phyloP scores from a whole-genome alignment of 2,329 filamentous ascomycete genomes.

The Hymenoscyphus occultus region DNA sequence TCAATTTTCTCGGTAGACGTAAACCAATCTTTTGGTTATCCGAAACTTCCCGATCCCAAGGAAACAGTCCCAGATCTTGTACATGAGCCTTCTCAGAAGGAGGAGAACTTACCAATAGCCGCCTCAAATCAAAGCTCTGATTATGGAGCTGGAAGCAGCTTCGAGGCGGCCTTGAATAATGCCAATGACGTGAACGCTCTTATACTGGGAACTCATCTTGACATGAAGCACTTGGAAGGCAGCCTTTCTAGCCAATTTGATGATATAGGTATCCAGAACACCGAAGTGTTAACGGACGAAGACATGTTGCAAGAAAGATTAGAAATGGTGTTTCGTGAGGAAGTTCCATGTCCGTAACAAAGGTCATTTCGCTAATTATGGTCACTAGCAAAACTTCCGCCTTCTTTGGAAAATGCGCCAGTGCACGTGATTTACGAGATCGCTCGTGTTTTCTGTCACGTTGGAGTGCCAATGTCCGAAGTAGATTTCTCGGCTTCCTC shows the following conservation, averaged over 20 bases:
- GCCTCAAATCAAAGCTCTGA: slow-evolving; percentile 18
- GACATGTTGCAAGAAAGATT: slow-evolving; percentile 19
- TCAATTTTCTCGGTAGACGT: slow-evolving; percentile 21
- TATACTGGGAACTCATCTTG: slow-evolving; percentile 1
- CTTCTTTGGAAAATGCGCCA: slow-evolving; percentile 19
- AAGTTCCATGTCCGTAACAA: background rate
- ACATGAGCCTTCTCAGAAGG: background rate
- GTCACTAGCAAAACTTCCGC: slow-evolving; percentile 25
- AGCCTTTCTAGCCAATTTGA: slow-evolving; percentile 18
- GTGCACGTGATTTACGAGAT: slow-evolving; percentile 34
- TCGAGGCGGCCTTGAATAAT: slow-evolving; percentile 22
- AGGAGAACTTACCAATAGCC: background rate
- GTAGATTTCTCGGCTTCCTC: slow-evolving; percentile 15
- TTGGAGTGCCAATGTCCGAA: slow-evolving; percentile 24
- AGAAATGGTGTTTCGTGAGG: slow-evolving; percentile 23
- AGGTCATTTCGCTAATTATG: background rate
- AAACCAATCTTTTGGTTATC: background rate
- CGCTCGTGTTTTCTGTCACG: slow-evolving; percentile 31
- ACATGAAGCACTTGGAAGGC: slow-evolving; percentile 12
- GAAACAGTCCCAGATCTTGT: slow-evolving; percentile 16
- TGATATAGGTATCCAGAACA: background rate
- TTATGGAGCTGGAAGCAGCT: slow-evolving; percentile 26
- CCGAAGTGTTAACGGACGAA: slow-evolving; percentile 2
- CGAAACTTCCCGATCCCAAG: slow-evolving; percentile 15
- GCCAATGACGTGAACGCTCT: slow-evolving; percentile 13